A percentile compares a stretch with the other conserved stretches of the same genome.
These are phyloP conservation scores for Yamadazyma atlantica DNA, from an alignment of 1,139 yeast species.

Conservation along the genomic window DNA sequence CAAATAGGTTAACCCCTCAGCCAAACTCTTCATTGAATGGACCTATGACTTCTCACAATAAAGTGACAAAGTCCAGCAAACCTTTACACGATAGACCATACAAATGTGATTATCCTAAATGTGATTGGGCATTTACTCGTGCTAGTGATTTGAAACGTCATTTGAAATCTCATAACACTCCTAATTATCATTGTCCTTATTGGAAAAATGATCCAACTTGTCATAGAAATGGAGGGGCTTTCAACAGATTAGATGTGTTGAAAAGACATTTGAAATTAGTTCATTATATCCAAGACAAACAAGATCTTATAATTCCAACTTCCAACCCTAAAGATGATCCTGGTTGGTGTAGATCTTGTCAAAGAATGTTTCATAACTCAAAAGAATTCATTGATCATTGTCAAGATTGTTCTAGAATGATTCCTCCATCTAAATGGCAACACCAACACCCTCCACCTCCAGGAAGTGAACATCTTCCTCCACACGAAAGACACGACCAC, in stretches of 20 bases:
- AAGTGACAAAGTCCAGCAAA: slow-evolving; percentile 6
- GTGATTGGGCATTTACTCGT: slow-evolving; percentile 68
- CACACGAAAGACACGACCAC: slow-evolving; percentile 5
- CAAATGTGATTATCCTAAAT: slow-evolving; percentile 52
- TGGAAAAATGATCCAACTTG: slow-evolving; percentile 67
- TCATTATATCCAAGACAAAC: slow-evolving; percentile 57
- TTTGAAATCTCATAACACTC: slow-evolving; percentile 59
- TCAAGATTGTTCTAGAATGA: slow-evolving; percentile 53
- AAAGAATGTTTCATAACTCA: slow-evolving; percentile 54
- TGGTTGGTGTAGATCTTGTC: slow-evolving; percentile 68
- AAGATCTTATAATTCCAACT: slow-evolving; percentile 13
- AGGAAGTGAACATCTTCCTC: too few species aligned
- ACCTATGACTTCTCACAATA: slow-evolving; percentile 4
- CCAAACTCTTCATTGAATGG: background rate
- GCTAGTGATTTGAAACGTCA: slow-evolving; percentile 69
- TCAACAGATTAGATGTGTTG: slow-evolving; percentile 66
- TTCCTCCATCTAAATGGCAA: slow-evolving; percentile 29
- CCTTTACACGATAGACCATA: slow-evolving; percentile 22
- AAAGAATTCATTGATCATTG: slow-evolving; percentile 67
- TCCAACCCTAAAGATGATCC: slow-evolving; percentile 39
- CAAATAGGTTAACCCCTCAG: background rate
- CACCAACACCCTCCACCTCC: background rate
- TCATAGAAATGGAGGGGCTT: slow-evolving; percentile 71
- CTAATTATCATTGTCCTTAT: slow-evolving; percentile 69
- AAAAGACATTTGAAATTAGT: slow-evolving; percentile 68